Evolutionary conservation across 441 rosid genomes (phyloP).

Genomic region (Brassica balearica): DNA sequence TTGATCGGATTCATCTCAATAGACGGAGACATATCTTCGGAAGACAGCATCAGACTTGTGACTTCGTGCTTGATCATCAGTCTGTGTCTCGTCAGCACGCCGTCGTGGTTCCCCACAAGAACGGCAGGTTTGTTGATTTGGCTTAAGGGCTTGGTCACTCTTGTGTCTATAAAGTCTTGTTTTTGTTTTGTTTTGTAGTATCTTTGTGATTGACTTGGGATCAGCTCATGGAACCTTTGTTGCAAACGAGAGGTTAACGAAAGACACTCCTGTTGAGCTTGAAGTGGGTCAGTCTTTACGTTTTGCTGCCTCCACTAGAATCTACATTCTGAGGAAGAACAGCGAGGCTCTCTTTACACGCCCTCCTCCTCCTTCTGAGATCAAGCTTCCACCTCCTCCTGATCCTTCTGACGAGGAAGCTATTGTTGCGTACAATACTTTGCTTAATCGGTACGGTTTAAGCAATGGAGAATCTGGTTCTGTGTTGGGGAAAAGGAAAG

Average conservation of each 20-base stretch:
- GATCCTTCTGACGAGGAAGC: slow-evolving; percentile 91
- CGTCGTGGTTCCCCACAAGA: slow-evolving; percentile 92
- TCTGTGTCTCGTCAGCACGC: slow-evolving; percentile 99
- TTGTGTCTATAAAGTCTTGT: slow-evolving; percentile 11
- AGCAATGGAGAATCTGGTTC: slow-evolving; percentile 50
- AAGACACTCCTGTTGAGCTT: slow-evolving; percentile 87
- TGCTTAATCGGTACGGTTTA: slow-evolving; percentile 82
- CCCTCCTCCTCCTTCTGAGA: slow-evolving; percentile 64
- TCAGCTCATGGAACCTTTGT: slow-evolving; percentile 98
- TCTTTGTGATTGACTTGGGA: slow-evolving; percentile 93
- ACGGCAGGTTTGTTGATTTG: slow-evolving; percentile 67
- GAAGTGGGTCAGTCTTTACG: slow-evolving; percentile 94
- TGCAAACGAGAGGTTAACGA: slow-evolving; percentile 85
- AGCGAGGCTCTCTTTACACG: slow-evolving; percentile 80
- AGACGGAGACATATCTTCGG: slow-evolving; percentile 87
- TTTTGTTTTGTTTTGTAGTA: slow-evolving; percentile 47
- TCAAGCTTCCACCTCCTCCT: slow-evolving; percentile 77
- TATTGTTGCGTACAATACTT: slow-evolving; percentile 82
- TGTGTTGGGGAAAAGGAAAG: slow-evolving; percentile 47
- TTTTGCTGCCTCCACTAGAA: slow-evolving; percentile 94
- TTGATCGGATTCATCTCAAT: slow-evolving; percentile 75
- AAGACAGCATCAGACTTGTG: slow-evolving; percentile 82
- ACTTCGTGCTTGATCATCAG: slow-evolving; percentile 96
- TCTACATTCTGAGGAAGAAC: slow-evolving; percentile 80
- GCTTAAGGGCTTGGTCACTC: background rate